These are phyloP conservation scores for Colletotrichum sansevieriae DNA, from an alignment of 2,329 filamentous ascomycete species.

Conservation along the genomic window DNA sequence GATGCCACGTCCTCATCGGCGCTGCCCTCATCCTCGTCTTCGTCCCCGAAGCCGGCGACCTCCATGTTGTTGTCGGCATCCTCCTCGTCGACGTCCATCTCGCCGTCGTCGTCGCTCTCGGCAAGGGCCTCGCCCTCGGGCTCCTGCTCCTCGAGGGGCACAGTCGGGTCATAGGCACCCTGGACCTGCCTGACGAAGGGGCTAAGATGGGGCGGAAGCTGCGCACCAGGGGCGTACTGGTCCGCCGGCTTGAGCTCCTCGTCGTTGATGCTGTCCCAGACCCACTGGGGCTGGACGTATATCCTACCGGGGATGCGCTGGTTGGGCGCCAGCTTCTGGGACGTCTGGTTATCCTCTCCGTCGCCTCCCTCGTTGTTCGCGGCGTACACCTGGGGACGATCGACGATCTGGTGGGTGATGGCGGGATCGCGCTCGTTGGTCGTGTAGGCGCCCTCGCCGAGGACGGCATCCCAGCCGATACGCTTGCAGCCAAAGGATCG, in stretches of 20 bases:
- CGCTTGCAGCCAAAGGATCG: slow-evolving; percentile 96
- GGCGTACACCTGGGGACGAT: slow-evolving; percentile 82
- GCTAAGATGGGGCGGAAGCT: slow-evolving; percentile 93
- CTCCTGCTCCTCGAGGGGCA: slow-evolving; percentile 88
- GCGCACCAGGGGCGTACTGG: slow-evolving; percentile 88
- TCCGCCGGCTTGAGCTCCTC: slow-evolving; percentile 89
- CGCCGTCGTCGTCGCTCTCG: slow-evolving; percentile 67
- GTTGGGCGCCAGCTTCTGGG: slow-evolving; percentile 70
- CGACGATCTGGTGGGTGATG: slow-evolving; percentile 97
- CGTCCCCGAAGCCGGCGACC: slow-evolving; percentile 62
- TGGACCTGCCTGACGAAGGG: slow-evolving; percentile 92
- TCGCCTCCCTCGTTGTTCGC: slow-evolving; percentile 49
- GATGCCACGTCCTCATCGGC: slow-evolving; percentile 59
- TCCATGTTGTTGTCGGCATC: slow-evolving; percentile 62
- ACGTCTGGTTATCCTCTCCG: slow-evolving; percentile 72
- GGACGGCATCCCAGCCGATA: slow-evolving; percentile 91
- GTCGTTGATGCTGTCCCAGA: slow-evolving; percentile 97
- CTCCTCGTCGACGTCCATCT: slow-evolving; percentile 59
- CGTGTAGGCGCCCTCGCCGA: slow-evolving; percentile 93
- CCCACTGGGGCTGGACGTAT: slow-evolving; percentile 97
- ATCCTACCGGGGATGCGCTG: slow-evolving; percentile 89
- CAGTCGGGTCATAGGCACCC: slow-evolving; percentile 91
- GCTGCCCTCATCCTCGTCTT: slow-evolving; percentile 61
- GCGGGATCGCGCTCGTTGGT: slow-evolving; percentile 86
- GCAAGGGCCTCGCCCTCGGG: slow-evolving; percentile 86